Percentiles rank a stretch among this genome's conserved stretches.
phyloP scores from a whole-genome alignment of 1,284 basidiomycete species.

The Singerocomus inundabilis region DNA sequence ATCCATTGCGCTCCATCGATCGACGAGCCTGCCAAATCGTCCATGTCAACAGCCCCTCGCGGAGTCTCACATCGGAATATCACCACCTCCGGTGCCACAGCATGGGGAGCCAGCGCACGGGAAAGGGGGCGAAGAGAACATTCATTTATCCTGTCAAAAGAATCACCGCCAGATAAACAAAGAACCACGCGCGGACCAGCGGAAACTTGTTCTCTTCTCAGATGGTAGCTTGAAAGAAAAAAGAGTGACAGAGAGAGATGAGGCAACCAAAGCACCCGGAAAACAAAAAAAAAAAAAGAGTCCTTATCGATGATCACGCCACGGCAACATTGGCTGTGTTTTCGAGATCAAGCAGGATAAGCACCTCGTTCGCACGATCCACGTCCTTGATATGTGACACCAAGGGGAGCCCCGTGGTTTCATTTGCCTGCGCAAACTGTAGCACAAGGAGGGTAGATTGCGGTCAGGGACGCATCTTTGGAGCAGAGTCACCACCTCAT shows the following conservation, averaged over 20 bases:
- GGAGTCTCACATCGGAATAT: neutral
- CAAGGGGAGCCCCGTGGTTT: constrained; percentile 22
- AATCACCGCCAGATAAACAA: constrained; percentile 1
- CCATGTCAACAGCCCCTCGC: constrained; percentile 1
- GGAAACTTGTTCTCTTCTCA: neutral
- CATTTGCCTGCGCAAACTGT: constrained; percentile 3
- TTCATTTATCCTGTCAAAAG: constrained; percentile 3
- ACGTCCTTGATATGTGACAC: constrained; percentile 1
- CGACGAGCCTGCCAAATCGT: neutral
- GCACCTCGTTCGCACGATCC: constrained; percentile 14
- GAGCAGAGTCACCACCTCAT: neutral
- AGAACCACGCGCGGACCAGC: constrained; percentile 1
- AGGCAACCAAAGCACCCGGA: too few relatives aligned
- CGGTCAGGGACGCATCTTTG: constrained; percentile 8
- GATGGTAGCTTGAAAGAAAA: neutral
- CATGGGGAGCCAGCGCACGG: neutral
- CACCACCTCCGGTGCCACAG: neutral
- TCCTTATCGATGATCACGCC: constrained; percentile 21
- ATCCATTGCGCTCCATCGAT: neutral
- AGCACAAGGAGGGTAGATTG: neutral
- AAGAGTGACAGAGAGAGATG: too few relatives aligned
- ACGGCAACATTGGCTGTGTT: neutral
- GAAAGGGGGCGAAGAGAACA: neutral
- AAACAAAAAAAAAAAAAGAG: neutral
- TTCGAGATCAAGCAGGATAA: constrained; percentile 28